A percentile compares a stretch with the other conserved stretches of the same genome.
Conservation (phyloP, 306 rosid species). For the Lathyrus tuberosus region DNA sequence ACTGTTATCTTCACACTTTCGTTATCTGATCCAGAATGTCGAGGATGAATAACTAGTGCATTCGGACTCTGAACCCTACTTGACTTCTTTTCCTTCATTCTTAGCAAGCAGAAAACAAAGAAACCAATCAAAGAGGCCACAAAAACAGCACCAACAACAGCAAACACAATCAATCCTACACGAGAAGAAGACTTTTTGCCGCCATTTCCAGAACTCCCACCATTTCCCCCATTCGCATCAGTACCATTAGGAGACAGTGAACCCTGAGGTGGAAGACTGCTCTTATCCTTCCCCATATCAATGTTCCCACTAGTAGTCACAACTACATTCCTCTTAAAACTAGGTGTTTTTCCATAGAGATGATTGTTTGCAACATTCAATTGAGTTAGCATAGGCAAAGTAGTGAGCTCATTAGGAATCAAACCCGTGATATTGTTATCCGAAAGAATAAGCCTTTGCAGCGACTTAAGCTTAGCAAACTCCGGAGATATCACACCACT, state of each 20-base stretch:
- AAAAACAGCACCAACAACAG: constrained; percentile 62
- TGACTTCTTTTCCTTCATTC: constrained; percentile 66
- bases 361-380: constrained; percentile 70
- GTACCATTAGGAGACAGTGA: constrained; percentile 31
- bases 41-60: constrained; percentile 71
- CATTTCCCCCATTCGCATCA: constrained; percentile 22
- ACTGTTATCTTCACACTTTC: constrained; percentile 90
- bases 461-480: constrained; percentile 56
- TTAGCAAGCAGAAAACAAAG: constrained; percentile 62
- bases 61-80: constrained; percentile 90
- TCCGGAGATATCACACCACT: constrained; percentile 65
- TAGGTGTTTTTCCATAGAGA: constrained; percentile 66
- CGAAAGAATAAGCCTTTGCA: constrained; percentile 67
- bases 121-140: constrained; percentile 58
- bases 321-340: constrained; percentile 57
- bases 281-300: constrained; percentile 65
- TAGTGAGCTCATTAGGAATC: constrained; percentile 63
- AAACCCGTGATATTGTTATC: constrained; percentile 70
- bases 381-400: constrained; percentile 58
- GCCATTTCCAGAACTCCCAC: constrained; percentile 44
- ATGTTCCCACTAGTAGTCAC: constrained; percentile 58
- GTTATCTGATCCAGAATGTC: constrained; percentile 80
- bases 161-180: constrained; percentile 61
- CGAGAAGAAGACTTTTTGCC: constrained; percentile 54
- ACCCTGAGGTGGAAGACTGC: constrained; percentile 38